Base-by-base conservation (phyloP, 805 yeast species). In the Yarrowia phangngaensis region DNA sequence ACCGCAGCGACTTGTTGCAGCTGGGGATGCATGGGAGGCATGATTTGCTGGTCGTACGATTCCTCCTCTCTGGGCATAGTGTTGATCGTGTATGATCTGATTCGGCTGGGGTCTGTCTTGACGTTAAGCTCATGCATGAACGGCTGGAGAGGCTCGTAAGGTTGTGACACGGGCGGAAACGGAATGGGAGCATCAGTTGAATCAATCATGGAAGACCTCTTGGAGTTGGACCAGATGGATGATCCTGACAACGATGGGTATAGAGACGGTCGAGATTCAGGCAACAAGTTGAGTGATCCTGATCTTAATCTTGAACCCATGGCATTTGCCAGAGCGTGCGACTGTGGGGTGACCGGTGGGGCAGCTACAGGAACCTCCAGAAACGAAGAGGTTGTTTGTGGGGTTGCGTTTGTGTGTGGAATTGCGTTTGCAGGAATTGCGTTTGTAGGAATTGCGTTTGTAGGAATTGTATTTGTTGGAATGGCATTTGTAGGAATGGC, bases 31-130 rank as follows among this genome's bases (percentile, higher is more conserved):
- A 41, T 29, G n/a, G 28, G 48, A 8, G 48, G 48, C 48, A 41
- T 41, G 17, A 20, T 34, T 6, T 19, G 31, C 11, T 27, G 31
- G 17, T 38, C 45, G 45, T 38, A 38, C 9, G 45, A 23, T 20
- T 38, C 45, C 19, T 38, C 45, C 32, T 38, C 45, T 26, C 45
- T 17, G 13, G 55, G 56, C 35, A 51, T 28, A 29, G 53, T 47
- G 47, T 56, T 59, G 26, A 59, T 57, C 17, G 67, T 63, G 52
- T 63, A 63, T 16, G 63, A 58, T 12, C 66, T 54, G 24, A 59
- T 56, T 20, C 63, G 53, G 45, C 49, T 54, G 35, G 60, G 62
- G 53, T 59, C 62, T 7, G 69, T 62, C 52, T 64, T 54, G 48
- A 55, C 50, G 31, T 64, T 60, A 45, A 58, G 54, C 45, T 62